A percentile compares a stretch with the other conserved stretches of the same genome.
phyloP scores from a whole-genome alignment of 2,329 filamentous ascomycete species.

The Magnaporthiopsis incrustans region DNA sequence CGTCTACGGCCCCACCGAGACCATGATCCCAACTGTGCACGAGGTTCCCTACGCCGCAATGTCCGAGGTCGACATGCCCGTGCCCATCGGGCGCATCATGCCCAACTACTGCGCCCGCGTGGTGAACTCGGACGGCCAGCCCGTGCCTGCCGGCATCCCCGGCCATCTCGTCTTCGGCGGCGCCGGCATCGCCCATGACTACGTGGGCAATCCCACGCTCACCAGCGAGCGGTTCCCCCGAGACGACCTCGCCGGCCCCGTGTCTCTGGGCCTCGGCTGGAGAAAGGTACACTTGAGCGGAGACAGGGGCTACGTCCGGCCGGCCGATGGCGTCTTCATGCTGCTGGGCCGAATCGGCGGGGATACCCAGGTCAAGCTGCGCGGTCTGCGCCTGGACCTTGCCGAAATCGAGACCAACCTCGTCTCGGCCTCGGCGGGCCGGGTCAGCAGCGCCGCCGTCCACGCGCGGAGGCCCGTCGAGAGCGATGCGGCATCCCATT shows the following conservation, averaged over 20 bases:
- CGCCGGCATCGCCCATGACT: conserved; percentile 30
- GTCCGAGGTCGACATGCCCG: conserved; percentile 2
- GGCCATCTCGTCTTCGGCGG: conserved; percentile 34
- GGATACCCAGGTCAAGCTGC: conserved; percentile 6
- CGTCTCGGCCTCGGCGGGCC: not conserved
- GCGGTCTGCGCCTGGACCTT: conserved; percentile 2
- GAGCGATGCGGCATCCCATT: not conserved
- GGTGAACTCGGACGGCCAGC: conserved; percentile 24
- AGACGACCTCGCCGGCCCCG: not conserved
- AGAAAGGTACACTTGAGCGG: too few relatives aligned
- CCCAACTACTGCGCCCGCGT: conserved; percentile 26
- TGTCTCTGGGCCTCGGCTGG: too few relatives aligned
- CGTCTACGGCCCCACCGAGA: conserved; percentile 25
- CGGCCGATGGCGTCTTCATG: not conserved
- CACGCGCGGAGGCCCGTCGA: not conserved
- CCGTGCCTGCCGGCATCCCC: conserved; percentile 24
- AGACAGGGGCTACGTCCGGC: too few relatives aligned
- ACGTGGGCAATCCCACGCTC: conserved; percentile 22
- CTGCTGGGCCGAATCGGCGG: conserved; percentile 2
- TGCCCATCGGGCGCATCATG: conserved; percentile 19
- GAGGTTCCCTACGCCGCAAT: not conserved
- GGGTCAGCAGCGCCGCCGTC: not conserved
- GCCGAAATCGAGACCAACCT: not conserved
- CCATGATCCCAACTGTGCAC: conserved; percentile 11
- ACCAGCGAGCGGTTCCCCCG: not conserved